A percentile compares a stretch with the other conserved stretches of the same genome.
phyloP scores from a whole-genome alignment of 352 stramenopile species.

The Blastocystis sp. region DNA sequence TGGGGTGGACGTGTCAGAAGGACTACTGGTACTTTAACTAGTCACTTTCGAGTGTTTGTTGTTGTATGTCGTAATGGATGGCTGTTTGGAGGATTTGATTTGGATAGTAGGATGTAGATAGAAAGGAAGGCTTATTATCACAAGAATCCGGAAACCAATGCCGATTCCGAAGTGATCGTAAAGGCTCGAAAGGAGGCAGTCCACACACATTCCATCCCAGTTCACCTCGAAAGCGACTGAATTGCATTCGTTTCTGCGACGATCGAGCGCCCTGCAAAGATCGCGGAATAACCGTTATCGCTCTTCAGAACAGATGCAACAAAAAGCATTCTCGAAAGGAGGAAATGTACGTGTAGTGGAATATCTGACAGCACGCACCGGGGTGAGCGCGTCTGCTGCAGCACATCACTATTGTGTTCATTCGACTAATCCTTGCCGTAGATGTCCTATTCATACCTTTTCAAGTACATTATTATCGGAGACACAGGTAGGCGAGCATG shows the following conservation, averaged over 20 bases:
- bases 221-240: too few relatives aligned
- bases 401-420: not conserved
- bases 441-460: constrained; percentile 93
- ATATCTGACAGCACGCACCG: too few relatives aligned
- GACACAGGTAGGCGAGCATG: constrained; percentile 86
- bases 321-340: not conserved
- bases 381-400: too few relatives aligned
- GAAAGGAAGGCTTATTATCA: too few relatives aligned
- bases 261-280: not conserved
- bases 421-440: not conserved
- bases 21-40: constrained; percentile 74
- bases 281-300: not conserved
- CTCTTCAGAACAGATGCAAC: not conserved
- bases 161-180: too few relatives aligned
- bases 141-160: too few relatives aligned
- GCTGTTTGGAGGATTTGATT: too few relatives aligned
- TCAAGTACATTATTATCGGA: constrained; percentile 99
- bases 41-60: not conserved
- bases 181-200: too few relatives aligned
- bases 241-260: too few relatives aligned
- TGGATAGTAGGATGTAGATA: too few relatives aligned
- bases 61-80: too few relatives aligned
- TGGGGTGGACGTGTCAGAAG: constrained; percentile 55
- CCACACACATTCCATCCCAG: too few relatives aligned
- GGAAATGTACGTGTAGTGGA: not conserved